phyloP scores from a whole-genome alignment of 2,329 filamentous ascomycete genomes.

The Arthrobotrys sinensis region DNA sequence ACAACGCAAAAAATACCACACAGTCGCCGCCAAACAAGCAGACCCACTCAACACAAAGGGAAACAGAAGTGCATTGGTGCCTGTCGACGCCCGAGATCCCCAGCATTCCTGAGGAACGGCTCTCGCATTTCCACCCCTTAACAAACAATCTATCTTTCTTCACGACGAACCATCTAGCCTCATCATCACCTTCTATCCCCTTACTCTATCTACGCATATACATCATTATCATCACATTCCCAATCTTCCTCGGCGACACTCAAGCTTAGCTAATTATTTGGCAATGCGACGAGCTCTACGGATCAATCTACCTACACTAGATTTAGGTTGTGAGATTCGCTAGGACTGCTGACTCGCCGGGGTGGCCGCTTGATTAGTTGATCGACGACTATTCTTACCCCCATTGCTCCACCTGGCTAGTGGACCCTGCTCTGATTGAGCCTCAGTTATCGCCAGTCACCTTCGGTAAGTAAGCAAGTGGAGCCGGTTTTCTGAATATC shows the following conservation, averaged over 20 bases:
- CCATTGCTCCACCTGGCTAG: neutral
- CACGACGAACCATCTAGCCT: neutral
- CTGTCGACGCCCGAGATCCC: neutral
- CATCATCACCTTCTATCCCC: neutral
- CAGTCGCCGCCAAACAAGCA: constrained; percentile 13
- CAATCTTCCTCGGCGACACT: neutral
- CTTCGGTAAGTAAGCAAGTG: constrained; percentile 9
- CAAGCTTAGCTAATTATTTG: neutral
- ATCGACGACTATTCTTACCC: constrained; percentile 16
- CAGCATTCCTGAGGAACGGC: constrained; percentile 18
- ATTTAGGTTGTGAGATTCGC: neutral
- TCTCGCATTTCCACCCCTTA: constrained; percentile 6
- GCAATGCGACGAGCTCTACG: neutral
- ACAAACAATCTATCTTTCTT: constrained; percentile 12
- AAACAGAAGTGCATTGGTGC: constrained; percentile 23
- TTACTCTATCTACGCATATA: constrained; percentile 3
- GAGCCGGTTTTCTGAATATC: neutral
- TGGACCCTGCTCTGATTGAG: neutral
- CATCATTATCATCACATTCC: neutral
- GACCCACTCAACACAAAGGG: constrained; percentile 33
- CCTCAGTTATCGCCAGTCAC: neutral
- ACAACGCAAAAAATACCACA: constrained; percentile 53
- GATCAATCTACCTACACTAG: neutral
- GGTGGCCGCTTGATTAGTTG: constrained; percentile 1
- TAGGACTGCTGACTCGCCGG: neutral